These are phyloP conservation scores for Plasmodium malariae DNA, from an alignment of 169 alveolate genomes.

Conservation along the genomic window DNA sequence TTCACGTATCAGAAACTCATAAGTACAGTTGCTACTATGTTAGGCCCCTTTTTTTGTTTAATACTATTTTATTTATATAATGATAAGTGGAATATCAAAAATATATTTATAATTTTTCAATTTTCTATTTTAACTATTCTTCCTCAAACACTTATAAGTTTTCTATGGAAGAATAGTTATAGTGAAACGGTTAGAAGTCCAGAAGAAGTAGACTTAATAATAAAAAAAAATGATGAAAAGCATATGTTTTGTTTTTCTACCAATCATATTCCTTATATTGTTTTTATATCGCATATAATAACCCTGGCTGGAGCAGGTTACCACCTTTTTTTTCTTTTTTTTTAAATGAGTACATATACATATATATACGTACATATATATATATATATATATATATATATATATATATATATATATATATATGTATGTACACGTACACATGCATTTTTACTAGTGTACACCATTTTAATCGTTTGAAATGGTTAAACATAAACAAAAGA, in stretches of 20 bases:
- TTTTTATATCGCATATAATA: constrained; percentile 62
- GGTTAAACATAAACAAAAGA: too few species aligned
- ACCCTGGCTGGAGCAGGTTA: constrained; percentile 75
- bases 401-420: neutral
- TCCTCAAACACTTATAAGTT: constrained; percentile 63
- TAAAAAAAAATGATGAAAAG: constrained; percentile 27
- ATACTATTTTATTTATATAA: constrained; percentile 47
- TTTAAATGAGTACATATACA: neutral
- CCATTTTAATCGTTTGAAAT: neutral
- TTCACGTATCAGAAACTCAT: constrained; percentile 67
- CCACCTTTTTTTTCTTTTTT: too few species aligned
- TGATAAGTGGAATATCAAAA: constrained; percentile 66
- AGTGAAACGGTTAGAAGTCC: constrained; percentile 1
- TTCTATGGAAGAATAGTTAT: constrained; percentile 32
- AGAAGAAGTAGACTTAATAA: constrained; percentile 28
- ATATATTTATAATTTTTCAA: constrained; percentile 58
- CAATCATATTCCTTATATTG: constrained; percentile 63
- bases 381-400: neutral
- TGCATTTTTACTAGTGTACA: too few species aligned
- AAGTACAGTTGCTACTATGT: constrained; percentile 62
- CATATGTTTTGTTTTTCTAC: constrained; percentile 24
- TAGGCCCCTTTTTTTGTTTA: constrained; percentile 74
- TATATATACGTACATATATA: neutral
- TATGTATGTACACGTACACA: neutral
- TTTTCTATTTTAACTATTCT: constrained; percentile 62